These are phyloP conservation scores for Geotrichum europaeum DNA, from an alignment of 1,139 yeast genomes.

Conservation along the genomic window DNA sequence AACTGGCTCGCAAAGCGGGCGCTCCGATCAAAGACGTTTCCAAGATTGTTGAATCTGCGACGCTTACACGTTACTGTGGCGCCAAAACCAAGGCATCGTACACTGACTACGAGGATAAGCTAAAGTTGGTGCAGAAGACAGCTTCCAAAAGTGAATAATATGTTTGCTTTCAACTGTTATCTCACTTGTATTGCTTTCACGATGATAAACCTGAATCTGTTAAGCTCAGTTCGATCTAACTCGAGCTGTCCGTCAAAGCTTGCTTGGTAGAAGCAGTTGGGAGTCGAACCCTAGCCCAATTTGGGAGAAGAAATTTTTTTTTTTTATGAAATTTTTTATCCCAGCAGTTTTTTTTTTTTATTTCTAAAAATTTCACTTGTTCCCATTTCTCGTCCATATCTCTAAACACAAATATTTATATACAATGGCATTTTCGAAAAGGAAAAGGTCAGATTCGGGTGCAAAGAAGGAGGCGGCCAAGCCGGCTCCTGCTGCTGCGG, in stretches of 20 bases:
- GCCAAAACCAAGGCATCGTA: not conserved
- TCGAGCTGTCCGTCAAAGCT: not conserved
- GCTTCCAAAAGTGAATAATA: not conserved
- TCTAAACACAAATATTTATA: not conserved
- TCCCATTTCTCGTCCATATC: not conserved
- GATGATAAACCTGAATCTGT: not conserved
- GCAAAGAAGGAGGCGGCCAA: not conserved
- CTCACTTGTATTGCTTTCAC: not conserved
- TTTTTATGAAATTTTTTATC: not conserved
- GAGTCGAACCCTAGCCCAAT: not conserved
- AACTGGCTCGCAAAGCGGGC: constrained; percentile 72
- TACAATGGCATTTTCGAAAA: constrained; percentile 12
- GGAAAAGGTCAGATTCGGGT: constrained; percentile 15
- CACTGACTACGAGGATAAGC: not conserved
- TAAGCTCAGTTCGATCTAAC: not conserved
- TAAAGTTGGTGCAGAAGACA: not conserved
- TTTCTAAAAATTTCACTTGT: not conserved
- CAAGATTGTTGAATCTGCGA: not conserved
- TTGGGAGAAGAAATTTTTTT: not conserved
- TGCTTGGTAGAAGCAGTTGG: not conserved
- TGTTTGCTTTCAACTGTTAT: too few relatives aligned
- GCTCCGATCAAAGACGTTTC: not conserved
- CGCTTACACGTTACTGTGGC: not conserved
- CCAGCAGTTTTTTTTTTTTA: not conserved
- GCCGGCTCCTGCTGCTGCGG: constrained; percentile 1